These are phyloP conservation scores for Periconia digitata DNA, from an alignment of 2,329 filamentous ascomycete species.

Conservation along the genomic window DNA sequence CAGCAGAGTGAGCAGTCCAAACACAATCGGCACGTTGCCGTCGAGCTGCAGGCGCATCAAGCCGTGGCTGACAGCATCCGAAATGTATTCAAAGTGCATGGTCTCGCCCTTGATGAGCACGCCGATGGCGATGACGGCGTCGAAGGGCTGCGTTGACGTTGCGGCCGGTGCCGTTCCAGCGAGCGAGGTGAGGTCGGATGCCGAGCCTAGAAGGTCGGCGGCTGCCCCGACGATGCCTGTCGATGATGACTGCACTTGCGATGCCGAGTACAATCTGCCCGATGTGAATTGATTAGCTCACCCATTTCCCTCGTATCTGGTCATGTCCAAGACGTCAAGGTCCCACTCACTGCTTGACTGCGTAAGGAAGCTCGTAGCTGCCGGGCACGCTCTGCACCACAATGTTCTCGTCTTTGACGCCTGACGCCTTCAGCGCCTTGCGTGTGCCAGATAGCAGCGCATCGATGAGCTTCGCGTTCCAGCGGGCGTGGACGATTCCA, in stretches of 20 bases:
- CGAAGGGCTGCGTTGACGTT: conserved; percentile 65
- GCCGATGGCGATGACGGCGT: conserved; percentile 92
- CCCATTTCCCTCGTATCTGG: background rate
- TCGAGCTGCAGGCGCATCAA: conserved; percentile 95
- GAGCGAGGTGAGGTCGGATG: conserved; percentile 59
- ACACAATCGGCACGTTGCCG: conserved; percentile 83
- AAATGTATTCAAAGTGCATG: conserved; percentile 99
- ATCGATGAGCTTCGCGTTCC: conserved; percentile 88
- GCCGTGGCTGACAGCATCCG: conserved; percentile 85
- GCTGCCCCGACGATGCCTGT: conserved; percentile 63
- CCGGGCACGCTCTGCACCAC: conserved; percentile 87
- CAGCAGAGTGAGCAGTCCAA: conserved; percentile 87
- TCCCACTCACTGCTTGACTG: conserved; percentile 71
- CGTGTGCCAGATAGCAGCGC: conserved; percentile 80
- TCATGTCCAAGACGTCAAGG: background rate
- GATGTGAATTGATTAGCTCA: too few relatives aligned
- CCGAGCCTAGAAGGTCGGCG: conserved; percentile 73
- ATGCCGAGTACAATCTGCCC: conserved; percentile 76
- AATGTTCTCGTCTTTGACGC: conserved; percentile 87
- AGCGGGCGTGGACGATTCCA: conserved; percentile 93
- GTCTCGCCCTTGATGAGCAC: conserved; percentile 98
- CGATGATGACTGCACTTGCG: conserved; percentile 74
- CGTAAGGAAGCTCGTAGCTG: conserved; percentile 91
- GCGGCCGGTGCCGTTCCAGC: conserved; percentile 30
- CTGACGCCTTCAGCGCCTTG: conserved; percentile 73